phyloP scores from a whole-genome alignment of 139 green algal species.

The Coelastrella sp. region DNA sequence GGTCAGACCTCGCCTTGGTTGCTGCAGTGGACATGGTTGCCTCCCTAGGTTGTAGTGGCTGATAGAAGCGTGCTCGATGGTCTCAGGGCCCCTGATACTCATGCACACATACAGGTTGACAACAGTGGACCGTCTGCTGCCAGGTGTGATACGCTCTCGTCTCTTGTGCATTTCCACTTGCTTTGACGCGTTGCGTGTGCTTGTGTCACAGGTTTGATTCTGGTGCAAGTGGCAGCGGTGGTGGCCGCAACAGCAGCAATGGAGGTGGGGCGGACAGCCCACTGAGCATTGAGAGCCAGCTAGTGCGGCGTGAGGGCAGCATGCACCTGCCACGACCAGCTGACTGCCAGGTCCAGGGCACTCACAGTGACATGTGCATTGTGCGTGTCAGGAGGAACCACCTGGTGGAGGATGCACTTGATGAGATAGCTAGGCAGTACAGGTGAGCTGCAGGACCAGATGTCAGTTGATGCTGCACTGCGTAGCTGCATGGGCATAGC shows the following conservation, averaged over 20 bases:
- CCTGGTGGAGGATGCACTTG: slow-evolving; percentile 89
- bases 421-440: slow-evolving; percentile 88
- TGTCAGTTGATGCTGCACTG: no score
- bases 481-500: no score
- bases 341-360: slow-evolving; percentile 63
- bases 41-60: no score
- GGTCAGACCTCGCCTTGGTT: no score
- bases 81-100: no score
- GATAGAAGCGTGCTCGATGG: no score
- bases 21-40: no score
- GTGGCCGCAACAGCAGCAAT: slow-evolving; percentile 31
- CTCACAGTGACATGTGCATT: slow-evolving; percentile 94
- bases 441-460: background rate
- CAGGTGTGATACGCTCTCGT: no score
- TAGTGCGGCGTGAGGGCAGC: slow-evolving; percentile 44
- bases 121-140: no score
- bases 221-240: background rate
- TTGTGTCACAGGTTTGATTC: slow-evolving; percentile 46
- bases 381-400: slow-evolving; percentile 87
- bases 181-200: no score
- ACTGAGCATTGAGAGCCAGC: slow-evolving; percentile 45
- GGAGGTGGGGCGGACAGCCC: slow-evolving; percentile 17
- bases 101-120: no score
- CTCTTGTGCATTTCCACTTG: no score
- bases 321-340: slow-evolving; percentile 58